Evolutionary conservation across 345 rosid species (phyloP).

Genomic region (Anacardium occidentale): DNA sequence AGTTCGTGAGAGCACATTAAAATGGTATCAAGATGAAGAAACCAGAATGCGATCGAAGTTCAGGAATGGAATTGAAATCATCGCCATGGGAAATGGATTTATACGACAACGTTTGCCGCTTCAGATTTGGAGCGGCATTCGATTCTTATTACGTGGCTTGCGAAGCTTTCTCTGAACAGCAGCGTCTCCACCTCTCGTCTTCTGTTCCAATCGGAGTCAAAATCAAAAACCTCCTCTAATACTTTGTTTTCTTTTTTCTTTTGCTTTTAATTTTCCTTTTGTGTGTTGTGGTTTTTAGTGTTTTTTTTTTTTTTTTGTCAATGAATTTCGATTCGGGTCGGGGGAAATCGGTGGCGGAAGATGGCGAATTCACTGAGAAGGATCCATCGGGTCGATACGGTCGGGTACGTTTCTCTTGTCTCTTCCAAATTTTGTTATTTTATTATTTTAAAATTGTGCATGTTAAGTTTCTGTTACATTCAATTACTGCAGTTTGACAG

Average conservation of each 20-base stretch:
- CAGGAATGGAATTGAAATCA: conserved; percentile 18
- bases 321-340: conserved; percentile 38
- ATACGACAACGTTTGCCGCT: conserved; percentile 31
- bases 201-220: conserved; percentile 17
- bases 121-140: conserved; percentile 37
- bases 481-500: neutral
- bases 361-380: conserved; percentile 51
- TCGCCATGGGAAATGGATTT: conserved; percentile 17
- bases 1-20: neutral
- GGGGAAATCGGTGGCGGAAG: conserved; percentile 30
- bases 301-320: conserved; percentile 11
- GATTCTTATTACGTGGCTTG: conserved; percentile 47
- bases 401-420: conserved; percentile 42
- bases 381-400: conserved; percentile 68
- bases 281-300: conserved; percentile 3
- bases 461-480: neutral
- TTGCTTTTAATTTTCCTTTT: neutral
- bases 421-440: neutral
- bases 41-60: conserved; percentile 2
- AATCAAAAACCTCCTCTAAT: conserved; percentile 16
- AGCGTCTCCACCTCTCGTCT: conserved; percentile 7
- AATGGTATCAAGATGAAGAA: conserved; percentile 23
- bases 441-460: neutral
- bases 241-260: conserved; percentile 6
- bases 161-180: conserved; percentile 46